Percentiles rank a stretch among this genome's conserved stretches.
Conservation (phyloP, 2,329 filamentous ascomycete genomes). For the Triangularia setosa region DNA sequence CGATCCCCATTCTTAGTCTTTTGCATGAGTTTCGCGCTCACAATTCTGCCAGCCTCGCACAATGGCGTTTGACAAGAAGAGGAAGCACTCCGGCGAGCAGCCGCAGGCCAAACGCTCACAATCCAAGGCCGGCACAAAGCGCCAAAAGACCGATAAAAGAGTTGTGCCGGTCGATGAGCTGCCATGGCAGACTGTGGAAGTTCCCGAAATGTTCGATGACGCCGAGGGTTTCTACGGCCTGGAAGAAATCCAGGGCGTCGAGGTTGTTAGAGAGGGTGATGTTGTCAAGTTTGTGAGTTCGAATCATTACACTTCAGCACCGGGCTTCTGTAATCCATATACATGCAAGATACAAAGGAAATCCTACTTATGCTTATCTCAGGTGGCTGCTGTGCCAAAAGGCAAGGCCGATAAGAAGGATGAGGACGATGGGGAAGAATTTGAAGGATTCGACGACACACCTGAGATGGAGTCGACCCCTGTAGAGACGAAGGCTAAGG, state of each 20-base stretch:
- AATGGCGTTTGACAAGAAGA: neutral
- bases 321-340: neutral
- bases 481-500: constrained; percentile 18
- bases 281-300: constrained; percentile 53
- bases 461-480: constrained; percentile 11
- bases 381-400: constrained; percentile 27
- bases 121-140: constrained; percentile 21
- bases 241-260: constrained; percentile 87
- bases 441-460: constrained; percentile 33
- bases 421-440: constrained; percentile 29
- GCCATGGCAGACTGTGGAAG: constrained; percentile 55
- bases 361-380: constrained; percentile 20
- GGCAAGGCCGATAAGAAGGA: neutral
- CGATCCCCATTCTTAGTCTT: neutral
- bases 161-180: constrained; percentile 46
- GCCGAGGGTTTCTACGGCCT: constrained; percentile 91
- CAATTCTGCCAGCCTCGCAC: constrained; percentile 2
- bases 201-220: constrained; percentile 78
- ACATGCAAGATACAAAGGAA: neutral
- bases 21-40: neutral
- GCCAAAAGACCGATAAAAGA: constrained; percentile 30
- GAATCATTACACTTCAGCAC: no score
- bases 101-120: neutral
- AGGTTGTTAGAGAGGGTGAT: constrained; percentile 67
- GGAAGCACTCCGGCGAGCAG: neutral